Conservation (phyloP, 441 rosid species). For the Oxalis stricta region DNA sequence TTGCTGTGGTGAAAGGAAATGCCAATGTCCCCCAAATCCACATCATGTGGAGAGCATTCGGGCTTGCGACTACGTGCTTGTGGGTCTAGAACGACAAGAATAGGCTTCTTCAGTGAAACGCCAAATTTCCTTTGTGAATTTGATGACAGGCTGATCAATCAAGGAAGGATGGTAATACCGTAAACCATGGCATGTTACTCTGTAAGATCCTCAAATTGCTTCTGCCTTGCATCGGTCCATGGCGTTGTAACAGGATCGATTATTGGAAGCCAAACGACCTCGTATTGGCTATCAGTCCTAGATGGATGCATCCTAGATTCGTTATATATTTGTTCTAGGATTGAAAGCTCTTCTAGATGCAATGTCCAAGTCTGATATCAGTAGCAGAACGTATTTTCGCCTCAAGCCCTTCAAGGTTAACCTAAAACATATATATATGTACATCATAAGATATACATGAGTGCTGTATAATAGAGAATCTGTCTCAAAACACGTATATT, state of each 20-base stretch:
- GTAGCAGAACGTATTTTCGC: constrained; percentile 51
- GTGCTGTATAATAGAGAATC: no score
- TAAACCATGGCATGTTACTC: constrained; percentile 53
- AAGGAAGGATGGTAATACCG: constrained; percentile 45
- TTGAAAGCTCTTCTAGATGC: constrained; percentile 37
- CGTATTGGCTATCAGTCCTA: constrained; percentile 35
- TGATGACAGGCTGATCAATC: constrained; percentile 40
- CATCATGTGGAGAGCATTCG: constrained; percentile 81
- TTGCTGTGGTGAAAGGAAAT: constrained; percentile 60
- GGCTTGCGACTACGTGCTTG: constrained; percentile 61
- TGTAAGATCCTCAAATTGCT: constrained; percentile 32
- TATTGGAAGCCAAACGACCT: constrained; percentile 70
- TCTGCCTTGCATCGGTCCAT: constrained; percentile 26
- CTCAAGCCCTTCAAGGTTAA: constrained; percentile 49
- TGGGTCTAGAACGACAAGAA: constrained; percentile 66
- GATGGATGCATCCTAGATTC: constrained; percentile 32
- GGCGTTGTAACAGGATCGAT: constrained; percentile 28
- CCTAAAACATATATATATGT: constrained; percentile 26
- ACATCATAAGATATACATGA: no score
- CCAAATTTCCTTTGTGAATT: constrained; percentile 54
- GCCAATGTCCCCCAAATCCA: constrained; percentile 72
- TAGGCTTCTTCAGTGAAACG: constrained; percentile 58
- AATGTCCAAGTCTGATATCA: constrained; percentile 64
- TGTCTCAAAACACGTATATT: no score
- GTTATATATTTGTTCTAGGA: constrained; percentile 50